phyloP scores from a whole-genome alignment of 2,329 filamentous ascomycete genomes.

The Metarhizium brunneum region DNA sequence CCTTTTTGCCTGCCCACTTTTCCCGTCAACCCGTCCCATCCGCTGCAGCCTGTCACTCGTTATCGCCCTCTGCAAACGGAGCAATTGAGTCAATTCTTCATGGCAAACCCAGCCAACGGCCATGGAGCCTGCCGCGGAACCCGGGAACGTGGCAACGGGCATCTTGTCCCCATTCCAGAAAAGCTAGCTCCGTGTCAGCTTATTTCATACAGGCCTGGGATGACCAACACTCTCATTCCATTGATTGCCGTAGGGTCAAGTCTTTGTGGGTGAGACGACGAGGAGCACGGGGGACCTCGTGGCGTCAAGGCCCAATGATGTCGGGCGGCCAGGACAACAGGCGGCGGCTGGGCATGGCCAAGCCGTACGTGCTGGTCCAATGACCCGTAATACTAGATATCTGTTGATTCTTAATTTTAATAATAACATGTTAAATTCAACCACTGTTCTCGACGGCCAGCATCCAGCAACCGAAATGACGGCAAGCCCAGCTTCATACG shows the following conservation, averaged over 20 bases:
- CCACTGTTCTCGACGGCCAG: too few relatives aligned
- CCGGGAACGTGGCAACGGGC: too few relatives aligned
- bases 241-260: neutral
- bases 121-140: too few relatives aligned
- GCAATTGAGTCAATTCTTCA: too few relatives aligned
- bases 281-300: neutral
- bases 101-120: too few relatives aligned
- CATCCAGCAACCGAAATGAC: neutral
- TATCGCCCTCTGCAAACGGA: too few relatives aligned
- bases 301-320: neutral
- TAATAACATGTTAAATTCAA: too few relatives aligned
- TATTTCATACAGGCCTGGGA: too few relatives aligned
- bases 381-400: neutral
- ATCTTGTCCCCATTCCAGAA: too few relatives aligned
- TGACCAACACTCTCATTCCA: neutral
- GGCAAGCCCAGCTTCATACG: conserved; percentile 2
- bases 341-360: neutral
- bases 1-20: neutral
- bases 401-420: too few relatives aligned
- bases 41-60: neutral
- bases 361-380: neutral
- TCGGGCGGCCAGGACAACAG: too few relatives aligned
- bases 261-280: neutral
- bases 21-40: neutral
- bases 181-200: too few relatives aligned